phyloP scores from a whole-genome alignment of 1,284 basidiomycete genomes.

The Sparassis latifolia region DNA sequence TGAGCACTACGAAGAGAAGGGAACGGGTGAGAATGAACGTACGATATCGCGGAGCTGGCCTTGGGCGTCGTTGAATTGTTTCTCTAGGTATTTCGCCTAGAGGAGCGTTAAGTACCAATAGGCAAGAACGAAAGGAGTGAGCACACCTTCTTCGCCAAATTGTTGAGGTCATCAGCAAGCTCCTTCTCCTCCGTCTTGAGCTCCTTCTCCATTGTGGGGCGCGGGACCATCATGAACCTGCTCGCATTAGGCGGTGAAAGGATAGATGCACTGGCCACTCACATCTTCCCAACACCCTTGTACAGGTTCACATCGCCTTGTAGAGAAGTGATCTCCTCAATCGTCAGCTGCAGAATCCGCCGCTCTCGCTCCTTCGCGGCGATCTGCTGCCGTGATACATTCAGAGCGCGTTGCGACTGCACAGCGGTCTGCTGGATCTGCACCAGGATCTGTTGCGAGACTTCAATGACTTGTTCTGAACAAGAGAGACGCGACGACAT shows the following conservation, averaged over 20 bases:
- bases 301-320: conserved; percentile 72
- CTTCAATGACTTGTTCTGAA: too few relatives aligned
- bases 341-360: conserved; percentile 82
- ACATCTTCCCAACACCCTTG: conserved; percentile 93
- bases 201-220: conserved; percentile 70
- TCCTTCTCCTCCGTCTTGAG: conserved; percentile 74
- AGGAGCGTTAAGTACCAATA: not conserved
- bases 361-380: conserved; percentile 78
- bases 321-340: conserved; percentile 64
- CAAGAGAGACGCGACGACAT: not conserved
- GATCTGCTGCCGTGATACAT: conserved; percentile 67
- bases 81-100: conserved; percentile 85
- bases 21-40: conserved; percentile 21
- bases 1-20: not conserved
- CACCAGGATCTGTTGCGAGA: conserved; percentile 62
- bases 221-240: conserved; percentile 88
- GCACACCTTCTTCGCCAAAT: conserved; percentile 71
- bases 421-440: conserved; percentile 87
- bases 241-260: not conserved
- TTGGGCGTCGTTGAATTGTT: conserved; percentile 87
- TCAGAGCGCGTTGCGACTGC: conserved; percentile 72
- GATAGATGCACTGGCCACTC: conserved; percentile 22
- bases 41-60: conserved; percentile 84
- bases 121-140: not conserved
- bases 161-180: conserved; percentile 73